Evolutionary conservation across 495 filamentous ascomycete genomes (phyloP), one percentile per base, ranked within the genome.

Genomic region (Neurospora tetraspora): DNA sequence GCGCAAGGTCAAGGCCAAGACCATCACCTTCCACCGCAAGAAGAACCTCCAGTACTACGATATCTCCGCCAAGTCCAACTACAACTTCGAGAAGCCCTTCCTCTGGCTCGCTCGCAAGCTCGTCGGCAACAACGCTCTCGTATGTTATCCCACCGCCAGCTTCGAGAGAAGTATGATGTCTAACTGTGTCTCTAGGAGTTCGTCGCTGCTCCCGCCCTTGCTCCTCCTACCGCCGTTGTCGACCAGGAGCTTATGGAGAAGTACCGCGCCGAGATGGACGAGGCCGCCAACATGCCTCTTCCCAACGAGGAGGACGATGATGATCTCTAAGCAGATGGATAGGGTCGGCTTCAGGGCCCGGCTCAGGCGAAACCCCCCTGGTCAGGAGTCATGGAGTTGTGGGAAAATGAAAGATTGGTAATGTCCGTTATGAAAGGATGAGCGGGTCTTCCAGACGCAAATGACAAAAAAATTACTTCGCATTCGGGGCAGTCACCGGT

Each of bases 81-180:
- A 99, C 88, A 99, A 99, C 91, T 99, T 99, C 86, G 96, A 99
- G 91, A 99, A 99, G 90, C 96, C 96, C 74, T 99, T 99, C 92
- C 90, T 99, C 74, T 99, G 96, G 96, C 91, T 99, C 78, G 96
- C 96, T 71, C 90, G 96, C 80, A 98, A 99, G 90, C 89, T 98
- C 68, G 96, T 97, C 74, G 96, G 96, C 82, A 98, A 99, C 88
- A 88, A 92, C 75, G 83, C 85, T 76, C 85, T 99, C 82, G 94
- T 97, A 87, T 77, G 92, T 87, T 71, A 45, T 70, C 23, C 14
- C 53, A 34, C 14, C 27, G 1, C 45, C n/a, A 20, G 36, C 59
- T 69, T 23, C 14, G 34, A 38, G 37, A 11, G 0, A n/a, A 4
- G n/a, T 8, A 11, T 69, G 27, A 43, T 69, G 73, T 40, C 71